phyloP scores from a whole-genome alignment of 352 stramenopile species.

The Peronospora belbahrii region DNA sequence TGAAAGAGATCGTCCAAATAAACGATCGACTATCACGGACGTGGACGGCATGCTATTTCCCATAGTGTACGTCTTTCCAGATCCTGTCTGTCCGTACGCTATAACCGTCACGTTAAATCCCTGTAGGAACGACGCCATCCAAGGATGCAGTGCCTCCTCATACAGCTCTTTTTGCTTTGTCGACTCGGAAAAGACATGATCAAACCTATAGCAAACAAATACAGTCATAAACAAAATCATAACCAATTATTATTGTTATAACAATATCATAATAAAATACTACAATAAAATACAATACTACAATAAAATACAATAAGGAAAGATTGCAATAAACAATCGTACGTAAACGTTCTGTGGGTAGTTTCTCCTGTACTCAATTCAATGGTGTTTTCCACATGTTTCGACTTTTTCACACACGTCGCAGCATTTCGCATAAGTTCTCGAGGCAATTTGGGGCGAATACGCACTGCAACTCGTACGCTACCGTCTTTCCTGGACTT shows the following conservation, averaged over 20 bases:
- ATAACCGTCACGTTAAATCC: conserved; percentile 88
- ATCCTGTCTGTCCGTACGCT: conserved; percentile 80
- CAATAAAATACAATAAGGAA: neutral
- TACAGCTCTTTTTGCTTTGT: conserved; percentile 65
- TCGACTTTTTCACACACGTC: conserved; percentile 35
- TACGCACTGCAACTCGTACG: conserved; percentile 68
- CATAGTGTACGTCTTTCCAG: conserved; percentile 83
- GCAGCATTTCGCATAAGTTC: conserved; percentile 49
- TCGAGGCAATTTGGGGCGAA: conserved; percentile 71
- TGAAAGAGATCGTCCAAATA: conserved; percentile 23
- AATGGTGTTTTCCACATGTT: conserved; percentile 28
- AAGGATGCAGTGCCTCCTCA: conserved; percentile 58
- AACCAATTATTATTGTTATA: neutral
- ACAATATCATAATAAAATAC: neutral
- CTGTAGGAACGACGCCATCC: conserved; percentile 78
- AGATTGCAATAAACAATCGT: conserved; percentile 11
- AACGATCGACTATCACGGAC: conserved; percentile 24
- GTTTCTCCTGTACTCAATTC: conserved; percentile 19
- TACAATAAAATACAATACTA: conserved; percentile 2
- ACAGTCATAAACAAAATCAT: too few relatives aligned
- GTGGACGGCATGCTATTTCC: conserved; percentile 56
- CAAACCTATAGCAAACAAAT: conserved; percentile 37
- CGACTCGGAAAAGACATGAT: conserved; percentile 66
- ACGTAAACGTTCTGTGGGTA: conserved; percentile 55
- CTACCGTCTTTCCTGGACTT: conserved; percentile 48